Evolutionary conservation across 495 filamentous ascomycete species (phyloP), one percentile per base, ranked within the genome.

Genomic region (Penicillium atrosanguineum): DNA sequence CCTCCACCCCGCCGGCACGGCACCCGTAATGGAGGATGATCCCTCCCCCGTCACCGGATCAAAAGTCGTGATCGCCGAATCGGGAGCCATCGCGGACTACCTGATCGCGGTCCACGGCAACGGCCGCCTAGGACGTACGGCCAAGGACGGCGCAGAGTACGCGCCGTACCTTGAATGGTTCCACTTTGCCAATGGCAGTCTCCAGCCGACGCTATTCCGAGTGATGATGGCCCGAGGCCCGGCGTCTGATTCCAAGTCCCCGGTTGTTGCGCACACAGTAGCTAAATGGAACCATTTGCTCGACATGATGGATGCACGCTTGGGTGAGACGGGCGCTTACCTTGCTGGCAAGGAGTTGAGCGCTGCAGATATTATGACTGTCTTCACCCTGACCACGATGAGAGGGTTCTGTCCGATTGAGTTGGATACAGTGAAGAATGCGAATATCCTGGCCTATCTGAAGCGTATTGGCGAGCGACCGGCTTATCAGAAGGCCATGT

Each of bases 311-410:
- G 72, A 87, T 48, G 53, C 68, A 16, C 57, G 76, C 20, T 58
- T 87, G 6, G 56, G 50, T 2, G 57, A 71, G 26, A 72, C 72
- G 1, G 60, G 60, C n/a, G 58, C 68, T 20, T 87, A 75, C 67
- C 59, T 87, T n/a, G 83, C 81, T 0, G 85, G 83, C 12, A 64
- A 76, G 20, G 67, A 81, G 45, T 79, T 88, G 51, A 85, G 81
- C 0, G 79, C 75, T 0, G 84, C 84, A 1, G 84, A 87, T 71
- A 71, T 86, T 29, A 85, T 85, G 78, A 71, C 49, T 6, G 63
- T 85, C 7, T 79, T 70, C 48, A 67, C 67, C 25, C 62, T 86
- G 42, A 83, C 81, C 3, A 84, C 79, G 11, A 72, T 83, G 73
- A 68, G 84, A 18, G 65, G 68, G 12, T 84, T 79, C 55, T 46